Percentiles rank a stretch among this genome's conserved stretches.
Conservation (phyloP, 441 rosid species). For the Arabidopsis hybrid region DNA sequence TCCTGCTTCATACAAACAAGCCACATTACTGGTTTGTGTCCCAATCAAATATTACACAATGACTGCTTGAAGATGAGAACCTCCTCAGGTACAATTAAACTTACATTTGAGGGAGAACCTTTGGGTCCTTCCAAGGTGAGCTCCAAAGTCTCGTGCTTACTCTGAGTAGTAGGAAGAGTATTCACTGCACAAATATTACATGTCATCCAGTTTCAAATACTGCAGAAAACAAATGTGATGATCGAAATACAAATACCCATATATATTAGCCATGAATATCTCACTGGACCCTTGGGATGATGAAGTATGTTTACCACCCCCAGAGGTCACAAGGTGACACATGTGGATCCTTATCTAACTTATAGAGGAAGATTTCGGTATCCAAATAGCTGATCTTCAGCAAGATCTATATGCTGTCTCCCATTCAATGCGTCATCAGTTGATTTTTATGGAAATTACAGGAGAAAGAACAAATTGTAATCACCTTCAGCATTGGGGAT, state of each 20-base stretch:
- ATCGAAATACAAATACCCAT: constrained; percentile 23
- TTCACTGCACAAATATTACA: constrained; percentile 32
- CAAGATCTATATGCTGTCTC: constrained; percentile 37
- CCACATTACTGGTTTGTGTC: constrained; percentile 1
- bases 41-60: constrained; percentile 11
- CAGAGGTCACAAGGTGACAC: constrained; percentile 31
- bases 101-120: constrained; percentile 33
- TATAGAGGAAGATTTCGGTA: constrained; percentile 13
- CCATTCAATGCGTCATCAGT: constrained; percentile 51
- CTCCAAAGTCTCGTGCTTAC: constrained; percentile 27
- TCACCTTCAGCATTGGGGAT: constrained; percentile 52
- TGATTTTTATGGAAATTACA: constrained; percentile 32
- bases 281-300: constrained; percentile 34
- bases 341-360: constrained; percentile 24
- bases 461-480: constrained; percentile 19
- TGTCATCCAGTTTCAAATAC: constrained; percentile 21
- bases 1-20: constrained; percentile 37
- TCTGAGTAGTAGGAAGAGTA: constrained; percentile 12
- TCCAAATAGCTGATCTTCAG: constrained; percentile 33
- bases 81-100: background rate
- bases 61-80: background rate
- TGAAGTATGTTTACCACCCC: constrained; percentile 20
- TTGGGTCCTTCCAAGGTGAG: constrained; percentile 37
- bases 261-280: constrained; percentile 29
- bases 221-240: constrained; percentile 23